phyloP scores from a whole-genome alignment of 495 filamentous ascomycete species.

The Xylona heveae region DNA sequence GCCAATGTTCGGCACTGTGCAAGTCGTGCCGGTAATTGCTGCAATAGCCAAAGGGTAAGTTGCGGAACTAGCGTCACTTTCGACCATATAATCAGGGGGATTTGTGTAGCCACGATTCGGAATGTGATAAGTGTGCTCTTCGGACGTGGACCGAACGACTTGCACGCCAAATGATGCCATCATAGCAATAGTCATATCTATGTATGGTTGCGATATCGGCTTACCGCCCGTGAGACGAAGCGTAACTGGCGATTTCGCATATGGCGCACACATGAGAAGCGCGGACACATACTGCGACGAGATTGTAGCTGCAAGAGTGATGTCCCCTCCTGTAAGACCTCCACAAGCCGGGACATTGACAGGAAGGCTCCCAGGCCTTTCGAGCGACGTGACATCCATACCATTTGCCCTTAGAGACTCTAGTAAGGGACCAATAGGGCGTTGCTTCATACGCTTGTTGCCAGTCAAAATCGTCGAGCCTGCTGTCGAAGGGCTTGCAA shows the following conservation, averaged over 20 bases:
- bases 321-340: constrained; percentile 78
- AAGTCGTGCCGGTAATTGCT: constrained; percentile 83
- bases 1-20: constrained; percentile 91
- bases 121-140: constrained; percentile 86
- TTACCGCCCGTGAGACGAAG: constrained; percentile 79
- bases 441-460: constrained; percentile 88
- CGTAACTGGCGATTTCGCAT: constrained; percentile 83
- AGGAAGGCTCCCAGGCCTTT: constrained; percentile 59
- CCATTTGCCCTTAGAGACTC: constrained; percentile 76
- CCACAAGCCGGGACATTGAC: constrained; percentile 61
- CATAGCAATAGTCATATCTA: constrained; percentile 97
- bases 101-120: constrained; percentile 70
- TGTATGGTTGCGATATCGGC: constrained; percentile 91
- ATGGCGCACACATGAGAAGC: constrained; percentile 89
- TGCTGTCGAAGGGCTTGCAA: constrained; percentile 44
- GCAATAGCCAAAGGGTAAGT: constrained; percentile 93
- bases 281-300: constrained; percentile 97
- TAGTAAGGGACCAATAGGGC: constrained; percentile 86
- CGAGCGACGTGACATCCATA: constrained; percentile 61
- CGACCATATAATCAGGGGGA: constrained; percentile 70
- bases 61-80: constrained; percentile 93
- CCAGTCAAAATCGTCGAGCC: constrained; percentile 68
- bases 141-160: constrained; percentile 47
- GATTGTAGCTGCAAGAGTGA: constrained; percentile 80
- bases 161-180: constrained; percentile 84